phyloP scores from a whole-genome alignment of 768 basidiomycete species.

The Leccinum fibrillosum region DNA sequence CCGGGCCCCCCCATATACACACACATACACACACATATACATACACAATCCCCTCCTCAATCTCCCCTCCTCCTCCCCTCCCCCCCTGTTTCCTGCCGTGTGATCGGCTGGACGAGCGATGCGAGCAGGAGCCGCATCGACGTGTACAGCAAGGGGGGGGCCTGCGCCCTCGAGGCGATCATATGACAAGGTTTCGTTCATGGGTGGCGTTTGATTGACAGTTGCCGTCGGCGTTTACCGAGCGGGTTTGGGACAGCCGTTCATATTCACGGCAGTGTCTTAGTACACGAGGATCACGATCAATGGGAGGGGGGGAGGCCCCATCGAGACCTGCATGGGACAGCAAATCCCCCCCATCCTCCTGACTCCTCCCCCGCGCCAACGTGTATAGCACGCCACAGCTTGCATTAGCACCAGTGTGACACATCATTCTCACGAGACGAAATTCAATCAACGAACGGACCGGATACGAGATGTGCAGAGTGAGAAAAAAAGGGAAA shows the following conservation, averaged over 20 bases:
- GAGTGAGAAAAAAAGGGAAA: background rate
- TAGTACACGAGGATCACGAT: constrained; percentile 13
- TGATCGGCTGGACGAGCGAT: constrained; percentile 7
- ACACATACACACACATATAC: background rate
- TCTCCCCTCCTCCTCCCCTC: background rate
- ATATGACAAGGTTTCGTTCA: constrained; percentile 23
- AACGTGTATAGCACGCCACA: constrained; percentile 11
- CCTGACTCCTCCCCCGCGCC: background rate
- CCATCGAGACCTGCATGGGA: background rate
- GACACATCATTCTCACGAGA: constrained; percentile 6
- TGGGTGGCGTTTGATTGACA: constrained; percentile 22
- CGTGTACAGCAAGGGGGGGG: constrained; percentile 11
- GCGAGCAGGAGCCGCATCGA: background rate
- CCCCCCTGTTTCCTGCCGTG: background rate
- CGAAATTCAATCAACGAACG: constrained; percentile 9
- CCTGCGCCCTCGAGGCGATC: constrained; percentile 17
- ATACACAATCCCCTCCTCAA: background rate
- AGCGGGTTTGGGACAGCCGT: background rate
- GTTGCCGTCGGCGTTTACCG: constrained; percentile 22
- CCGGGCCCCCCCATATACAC: background rate
- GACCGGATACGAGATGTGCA: constrained; percentile 2
- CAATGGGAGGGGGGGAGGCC: background rate
- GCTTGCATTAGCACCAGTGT: background rate
- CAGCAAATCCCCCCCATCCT: background rate
- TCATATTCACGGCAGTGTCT: constrained; percentile 11